These are phyloP conservation scores for Sistotremastrum suecicum DNA, from an alignment of 768 basidiomycete genomes.

Conservation along the genomic window DNA sequence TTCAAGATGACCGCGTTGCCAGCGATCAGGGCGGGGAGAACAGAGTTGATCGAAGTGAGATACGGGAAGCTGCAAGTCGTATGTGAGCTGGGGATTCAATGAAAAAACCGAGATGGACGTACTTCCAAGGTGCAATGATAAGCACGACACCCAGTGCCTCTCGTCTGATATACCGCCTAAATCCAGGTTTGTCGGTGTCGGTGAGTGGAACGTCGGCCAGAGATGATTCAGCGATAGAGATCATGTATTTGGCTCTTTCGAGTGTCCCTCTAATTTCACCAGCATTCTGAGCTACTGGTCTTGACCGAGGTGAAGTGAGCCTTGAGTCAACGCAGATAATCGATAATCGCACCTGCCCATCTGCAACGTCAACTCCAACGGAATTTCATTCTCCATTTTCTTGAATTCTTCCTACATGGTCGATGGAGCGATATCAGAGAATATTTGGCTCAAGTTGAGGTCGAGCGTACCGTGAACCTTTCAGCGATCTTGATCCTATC, in stretches of 20 bases:
- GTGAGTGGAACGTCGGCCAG: slow-evolving; percentile 63
- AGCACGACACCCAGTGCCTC: slow-evolving; percentile 78
- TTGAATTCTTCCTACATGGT: slow-evolving; percentile 34
- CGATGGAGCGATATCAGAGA: slow-evolving; percentile 15
- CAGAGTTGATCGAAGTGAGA: slow-evolving; percentile 79
- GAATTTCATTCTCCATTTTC: slow-evolving; percentile 43
- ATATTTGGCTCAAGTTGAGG: no score
- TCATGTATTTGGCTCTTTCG: slow-evolving; percentile 71
- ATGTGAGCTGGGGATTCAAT: not conserved
- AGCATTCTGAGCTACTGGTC: slow-evolving; percentile 63
- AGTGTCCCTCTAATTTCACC: slow-evolving; percentile 76
- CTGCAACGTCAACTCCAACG: slow-evolving; percentile 66
- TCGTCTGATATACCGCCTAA: slow-evolving; percentile 71
- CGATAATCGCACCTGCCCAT: slow-evolving; percentile 67
- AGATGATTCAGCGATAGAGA: slow-evolving; percentile 63
- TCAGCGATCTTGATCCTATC: slow-evolving; percentile 60
- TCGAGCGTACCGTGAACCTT: slow-evolving; percentile 50
- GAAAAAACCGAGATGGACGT: slow-evolving; percentile 16
- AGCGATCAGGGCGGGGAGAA: slow-evolving; percentile 82
- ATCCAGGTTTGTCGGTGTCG: slow-evolving; percentile 72
- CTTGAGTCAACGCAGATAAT: not conserved
- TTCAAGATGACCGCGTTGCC: slow-evolving; percentile 89
- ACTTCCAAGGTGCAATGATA: slow-evolving; percentile 91
- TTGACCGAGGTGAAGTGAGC: slow-evolving; percentile 13
- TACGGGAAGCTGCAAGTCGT: slow-evolving; percentile 57